Evolutionary conservation across 768 basidiomycete species (phyloP).

Genomic region (Tephrocybe rancida): DNA sequence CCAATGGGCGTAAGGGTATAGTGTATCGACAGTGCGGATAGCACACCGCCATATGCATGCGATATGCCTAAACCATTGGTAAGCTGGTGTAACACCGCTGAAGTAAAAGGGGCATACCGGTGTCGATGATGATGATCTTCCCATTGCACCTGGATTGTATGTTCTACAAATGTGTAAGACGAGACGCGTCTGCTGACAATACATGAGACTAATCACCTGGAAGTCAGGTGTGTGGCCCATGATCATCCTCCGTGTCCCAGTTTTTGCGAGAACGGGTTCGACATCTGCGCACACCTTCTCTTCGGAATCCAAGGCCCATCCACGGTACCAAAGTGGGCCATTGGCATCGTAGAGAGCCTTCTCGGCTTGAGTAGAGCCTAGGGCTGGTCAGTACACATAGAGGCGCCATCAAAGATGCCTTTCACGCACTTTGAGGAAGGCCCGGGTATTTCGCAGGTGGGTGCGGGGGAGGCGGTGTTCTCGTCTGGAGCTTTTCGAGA

Average conservation of each 20-base stretch:
- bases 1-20: conserved; percentile 76
- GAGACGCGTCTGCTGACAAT: neutral
- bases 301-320: conserved; percentile 82
- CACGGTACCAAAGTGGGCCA: conserved; percentile 94
- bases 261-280: conserved; percentile 66
- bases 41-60: conserved; percentile 90
- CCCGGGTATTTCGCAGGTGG: conserved; percentile 79
- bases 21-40: conserved; percentile 86
- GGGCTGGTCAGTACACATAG: conserved; percentile 20
- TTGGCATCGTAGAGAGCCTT: conserved; percentile 68
- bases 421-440: conserved; percentile 53
- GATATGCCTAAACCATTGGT: conserved; percentile 67
- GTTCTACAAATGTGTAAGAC: conserved; percentile 48
- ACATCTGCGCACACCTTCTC: conserved; percentile 71
- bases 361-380: conserved; percentile 67
- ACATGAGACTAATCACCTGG: conserved; percentile 39
- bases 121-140: conserved; percentile 96
- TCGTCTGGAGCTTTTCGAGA: conserved; percentile 67
- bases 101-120: conserved; percentile 47
- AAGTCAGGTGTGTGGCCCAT: conserved; percentile 99
- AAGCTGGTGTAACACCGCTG: no score
- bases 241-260: conserved; percentile 86
- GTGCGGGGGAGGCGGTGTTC: conserved; percentile 72
- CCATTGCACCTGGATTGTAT: conserved; percentile 88
- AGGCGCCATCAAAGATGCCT: no score